Percentiles rank a stretch among this genome's conserved stretches.
These are phyloP conservation scores for Parasitella parasitica DNA, from an alignment of 371 early-diverging fungal species.

Conservation along the genomic window DNA sequence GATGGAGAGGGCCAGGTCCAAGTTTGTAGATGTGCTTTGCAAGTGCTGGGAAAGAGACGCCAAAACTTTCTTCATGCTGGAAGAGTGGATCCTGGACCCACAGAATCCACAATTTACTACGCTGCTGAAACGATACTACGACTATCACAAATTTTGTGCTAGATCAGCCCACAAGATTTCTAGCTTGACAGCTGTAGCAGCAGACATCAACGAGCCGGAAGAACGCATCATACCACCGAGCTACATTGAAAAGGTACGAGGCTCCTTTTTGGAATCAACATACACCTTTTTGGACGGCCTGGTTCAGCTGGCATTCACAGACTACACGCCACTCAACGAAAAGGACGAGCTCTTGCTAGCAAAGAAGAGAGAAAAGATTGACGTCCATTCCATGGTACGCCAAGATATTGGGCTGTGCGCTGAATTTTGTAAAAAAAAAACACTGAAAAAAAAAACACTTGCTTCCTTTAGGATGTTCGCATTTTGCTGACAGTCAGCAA, in stretches of 20 bases:
- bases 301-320: conserved; percentile 63
- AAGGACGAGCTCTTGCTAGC: conserved; percentile 38
- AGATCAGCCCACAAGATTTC: conserved; percentile 63
- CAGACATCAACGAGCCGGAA: conserved; percentile 26
- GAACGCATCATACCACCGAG: conserved; percentile 25
- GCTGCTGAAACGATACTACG: conserved; percentile 65
- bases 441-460: too few relatives aligned
- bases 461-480: conserved; percentile 65
- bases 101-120: conserved; percentile 69
- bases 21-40: conserved; percentile 58
- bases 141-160: conserved; percentile 71
- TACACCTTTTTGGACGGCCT: conserved; percentile 74
- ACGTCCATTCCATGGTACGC: conserved; percentile 45
- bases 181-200: conserved; percentile 50
- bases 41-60: conserved; percentile 73
- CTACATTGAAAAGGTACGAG: conserved; percentile 59
- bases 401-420: neutral
- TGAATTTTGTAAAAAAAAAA: too few relatives aligned
- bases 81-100: conserved; percentile 84
- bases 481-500: conserved; percentile 81
- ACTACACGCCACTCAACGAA: conserved; percentile 45
- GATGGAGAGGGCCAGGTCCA: conserved; percentile 56
- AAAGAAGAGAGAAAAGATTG: conserved; percentile 42
- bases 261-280: conserved; percentile 62
- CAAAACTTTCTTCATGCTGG: conserved; percentile 73